A percentile compares a stretch with the other conserved stretches of the same genome.
These are phyloP conservation scores for Malus hybrid DNA, from an alignment of 331 rosid genomes.

Conservation along the genomic window DNA sequence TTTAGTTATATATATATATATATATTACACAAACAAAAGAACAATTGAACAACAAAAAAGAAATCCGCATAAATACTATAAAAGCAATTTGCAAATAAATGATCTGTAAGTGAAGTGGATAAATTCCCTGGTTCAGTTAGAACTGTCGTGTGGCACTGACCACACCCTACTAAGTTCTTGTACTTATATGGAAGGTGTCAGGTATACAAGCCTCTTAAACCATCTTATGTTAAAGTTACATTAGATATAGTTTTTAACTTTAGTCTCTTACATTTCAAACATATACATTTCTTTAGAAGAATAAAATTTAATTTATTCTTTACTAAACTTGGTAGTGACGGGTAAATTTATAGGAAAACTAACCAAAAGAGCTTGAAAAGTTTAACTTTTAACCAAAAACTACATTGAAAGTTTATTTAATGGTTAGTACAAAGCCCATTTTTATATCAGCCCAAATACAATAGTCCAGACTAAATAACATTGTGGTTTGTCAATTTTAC, in stretches of 20 bases:
- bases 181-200: conserved; percentile 89
- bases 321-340: conserved; percentile 5
- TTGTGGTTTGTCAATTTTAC: too few species aligned
- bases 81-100: too few species aligned
- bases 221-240: conserved; percentile 1
- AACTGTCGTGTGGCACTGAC: conserved; percentile 90
- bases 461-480: too few species aligned
- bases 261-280: conserved; percentile 1
- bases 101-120: conserved; percentile 58
- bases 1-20: too few species aligned
- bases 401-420: too few species aligned
- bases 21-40: too few species aligned
- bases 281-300: neutral
- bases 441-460: too few species aligned
- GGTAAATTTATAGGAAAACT: conserved; percentile 25
- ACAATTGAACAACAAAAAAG: too few species aligned
- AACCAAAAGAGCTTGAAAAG: too few species aligned
- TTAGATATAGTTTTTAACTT: neutral
- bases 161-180: conserved; percentile 94
- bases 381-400: too few species aligned
- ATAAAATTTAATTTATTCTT: neutral
- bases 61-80: too few species aligned
- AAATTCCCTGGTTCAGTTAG: conserved; percentile 90
- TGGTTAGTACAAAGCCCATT: too few species aligned
- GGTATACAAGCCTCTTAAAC: conserved; percentile 27